Evolutionary conservation across 2,329 filamentous ascomycete genomes (phyloP).

Genomic region (Aspergillus alliaceus): DNA sequence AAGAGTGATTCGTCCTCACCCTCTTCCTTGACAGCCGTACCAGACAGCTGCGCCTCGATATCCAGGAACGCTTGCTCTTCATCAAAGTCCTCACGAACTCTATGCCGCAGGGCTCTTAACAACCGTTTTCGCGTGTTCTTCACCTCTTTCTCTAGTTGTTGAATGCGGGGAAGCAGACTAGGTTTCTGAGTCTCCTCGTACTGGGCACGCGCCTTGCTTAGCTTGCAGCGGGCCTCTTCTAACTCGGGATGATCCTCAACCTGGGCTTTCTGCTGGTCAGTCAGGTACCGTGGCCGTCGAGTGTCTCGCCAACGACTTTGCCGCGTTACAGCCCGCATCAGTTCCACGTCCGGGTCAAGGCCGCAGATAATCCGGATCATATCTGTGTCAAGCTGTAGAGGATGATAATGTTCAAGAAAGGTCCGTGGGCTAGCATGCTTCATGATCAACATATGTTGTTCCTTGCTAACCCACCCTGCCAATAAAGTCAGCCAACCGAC

Average conservation of each 20-base stretch:
- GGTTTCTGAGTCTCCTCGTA: conserved; percentile 13
- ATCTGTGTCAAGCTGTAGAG: conserved; percentile 15
- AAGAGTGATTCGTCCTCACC: conserved; percentile 5
- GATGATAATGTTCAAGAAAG: conserved; percentile 21
- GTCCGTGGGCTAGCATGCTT: conserved; percentile 17
- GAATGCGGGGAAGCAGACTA: conserved; percentile 5
- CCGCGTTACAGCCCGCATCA: conserved; percentile 16
- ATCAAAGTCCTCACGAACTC: conserved; percentile 21
- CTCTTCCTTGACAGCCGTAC: conserved; percentile 15
- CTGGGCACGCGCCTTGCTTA: conserved; percentile 8
- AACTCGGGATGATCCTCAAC: conserved; percentile 17
- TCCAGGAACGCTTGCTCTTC: conserved; percentile 19
- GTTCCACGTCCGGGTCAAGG: conserved; percentile 9
- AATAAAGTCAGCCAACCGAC: neutral
- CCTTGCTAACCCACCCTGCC: conserved; percentile 16
- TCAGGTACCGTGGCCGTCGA: conserved; percentile 13
- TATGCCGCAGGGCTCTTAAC: conserved; percentile 9
- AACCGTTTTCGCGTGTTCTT: conserved; percentile 17
- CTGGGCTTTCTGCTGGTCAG: conserved; percentile 10
- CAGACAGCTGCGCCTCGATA: conserved; percentile 20
- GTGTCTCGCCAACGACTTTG: conserved; percentile 16
- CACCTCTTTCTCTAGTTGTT: conserved; percentile 14
- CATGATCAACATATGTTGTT: conserved; percentile 18
- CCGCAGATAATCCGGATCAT: conserved; percentile 15
- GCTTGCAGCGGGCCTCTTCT: conserved; percentile 11